Base-by-base conservation (phyloP, 805 yeast species). In the Barnettozyma sucrosica region DNA sequence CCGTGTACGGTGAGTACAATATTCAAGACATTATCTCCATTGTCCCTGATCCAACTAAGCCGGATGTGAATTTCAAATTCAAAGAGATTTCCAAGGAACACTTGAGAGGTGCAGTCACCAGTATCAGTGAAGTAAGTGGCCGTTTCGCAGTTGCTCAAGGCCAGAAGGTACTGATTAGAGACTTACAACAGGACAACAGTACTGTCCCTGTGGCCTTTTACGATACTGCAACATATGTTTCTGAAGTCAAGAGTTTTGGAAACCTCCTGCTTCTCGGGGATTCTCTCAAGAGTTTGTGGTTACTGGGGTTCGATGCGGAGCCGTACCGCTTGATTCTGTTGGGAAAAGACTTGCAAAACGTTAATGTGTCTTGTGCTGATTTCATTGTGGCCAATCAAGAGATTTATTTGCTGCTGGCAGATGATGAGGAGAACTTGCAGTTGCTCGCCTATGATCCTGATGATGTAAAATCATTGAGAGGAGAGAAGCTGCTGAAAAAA, bases 151-250 rank as follows among this genome's bases (percentile, higher is more conserved):
- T 83, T 3, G 79, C 89, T 3, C 98, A 92, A 64, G 97, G 97
- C 5, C 96, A 87, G 64, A 85, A 71, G 51, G 64, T 79, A 3
- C 66, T 92, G 55, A 82, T 90, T 3, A 74, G 97, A 58, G 92
- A 86, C 61, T 72, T 89, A 42, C 90, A 86, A 58, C 95, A 86
- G 57, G 93, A 87, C 63, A 85, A 87, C 46, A 76, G 81, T 36
- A 88, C 89, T 4, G 89, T 85, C 26, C 97, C 98, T 0, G 97
- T 93, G 5, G 98, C 98, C 1, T 93, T 93, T 58, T 72, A 83
- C 46, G 98, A 93, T 62, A 77, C 89, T n/a, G 79, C 89, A 1
- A 79, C 89, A 0, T 88, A 79, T 63, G 80, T 88, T 2, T 73
- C 85, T 7, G 95, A 87, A 54, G 76, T 88, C 14, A 90, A 90